Percentiles rank a stretch among this genome's conserved stretches.
phyloP scores from a whole-genome alignment of 2,329 filamentous ascomycete genomes.

The Chaetomiaceae sp. region DNA sequence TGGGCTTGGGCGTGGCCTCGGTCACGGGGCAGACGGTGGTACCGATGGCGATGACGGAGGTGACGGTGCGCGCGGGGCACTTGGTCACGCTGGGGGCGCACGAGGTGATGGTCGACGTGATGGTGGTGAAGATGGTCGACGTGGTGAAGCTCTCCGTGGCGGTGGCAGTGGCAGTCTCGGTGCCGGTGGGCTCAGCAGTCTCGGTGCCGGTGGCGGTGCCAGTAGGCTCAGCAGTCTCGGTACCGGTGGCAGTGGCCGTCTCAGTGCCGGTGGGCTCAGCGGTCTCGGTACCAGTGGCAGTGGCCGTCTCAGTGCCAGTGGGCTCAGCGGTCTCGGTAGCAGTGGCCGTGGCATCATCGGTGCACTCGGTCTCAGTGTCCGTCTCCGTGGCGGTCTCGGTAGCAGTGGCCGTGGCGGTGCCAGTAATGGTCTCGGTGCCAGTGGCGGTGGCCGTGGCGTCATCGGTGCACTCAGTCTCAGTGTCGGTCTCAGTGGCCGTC shows the following conservation, averaged over 20 bases:
- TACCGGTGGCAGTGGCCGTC: not conserved
- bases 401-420: not conserved
- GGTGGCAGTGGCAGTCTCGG: constrained; percentile 4
- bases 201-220: not conserved
- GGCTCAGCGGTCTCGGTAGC: not conserved
- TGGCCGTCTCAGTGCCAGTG: not conserved
- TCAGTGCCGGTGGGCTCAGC: not conserved
- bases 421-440: not conserved
- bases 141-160: constrained; percentile 11
- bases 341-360: not conserved
- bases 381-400: constrained; percentile 2
- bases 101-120: constrained; percentile 27
- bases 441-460: not conserved
- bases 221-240: not conserved
- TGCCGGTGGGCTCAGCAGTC: not conserved
- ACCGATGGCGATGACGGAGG: constrained; percentile 28
- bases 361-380: constrained; percentile 1
- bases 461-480: not conserved
- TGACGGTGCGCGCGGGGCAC: constrained; percentile 27
- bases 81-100: constrained; percentile 28
- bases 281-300: not conserved
- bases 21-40: constrained; percentile 41
- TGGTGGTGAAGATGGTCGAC: constrained; percentile 26
- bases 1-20: constrained; percentile 6
- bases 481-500: not conserved